Evolutionary conservation across 176 grass and related monocot genomes (phyloP).

Genomic region (Typha latifolia): DNA sequence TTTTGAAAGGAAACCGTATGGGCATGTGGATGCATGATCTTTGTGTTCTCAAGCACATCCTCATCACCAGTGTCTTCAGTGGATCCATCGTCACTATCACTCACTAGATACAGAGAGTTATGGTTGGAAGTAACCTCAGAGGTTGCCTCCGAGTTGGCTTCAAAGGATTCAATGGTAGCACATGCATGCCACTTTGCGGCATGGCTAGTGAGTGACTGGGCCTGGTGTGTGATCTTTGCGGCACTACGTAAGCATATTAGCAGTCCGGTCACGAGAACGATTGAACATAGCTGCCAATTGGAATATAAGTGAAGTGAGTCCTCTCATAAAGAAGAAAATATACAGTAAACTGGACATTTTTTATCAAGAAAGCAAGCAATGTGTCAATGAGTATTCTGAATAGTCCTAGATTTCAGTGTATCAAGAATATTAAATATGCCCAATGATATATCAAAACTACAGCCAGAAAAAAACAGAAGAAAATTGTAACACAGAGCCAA

Average conservation of each 20-base stretch:
- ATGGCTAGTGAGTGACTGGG: slow-evolving; percentile 72
- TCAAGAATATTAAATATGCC: too few relatives aligned
- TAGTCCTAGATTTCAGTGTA: too few relatives aligned
- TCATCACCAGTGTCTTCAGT: slow-evolving; percentile 24
- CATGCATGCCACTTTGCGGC: slow-evolving; percentile 97
- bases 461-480: too few relatives aligned
- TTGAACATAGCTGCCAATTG: slow-evolving; percentile 55
- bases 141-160: slow-evolving; percentile 5
- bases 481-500: too few relatives aligned
- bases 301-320: background rate
- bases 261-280: slow-evolving; percentile 74
- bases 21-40: slow-evolving; percentile 20
- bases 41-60: slow-evolving; percentile 62
- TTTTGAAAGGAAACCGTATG: slow-evolving; percentile 81
- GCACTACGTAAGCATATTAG: slow-evolving; percentile 80
- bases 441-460: too few relatives aligned
- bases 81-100: slow-evolving; percentile 11
- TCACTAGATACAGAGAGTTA: slow-evolving; percentile 13
- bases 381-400: too few relatives aligned
- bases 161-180: slow-evolving; percentile 51
- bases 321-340: background rate
- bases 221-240: slow-evolving; percentile 91
- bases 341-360: background rate
- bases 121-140: slow-evolving; percentile 7
- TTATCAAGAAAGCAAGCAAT: too few relatives aligned